Evolutionary conservation across 805 yeast species (phyloP).

Genomic region (Barnettozyma vustinii): DNA sequence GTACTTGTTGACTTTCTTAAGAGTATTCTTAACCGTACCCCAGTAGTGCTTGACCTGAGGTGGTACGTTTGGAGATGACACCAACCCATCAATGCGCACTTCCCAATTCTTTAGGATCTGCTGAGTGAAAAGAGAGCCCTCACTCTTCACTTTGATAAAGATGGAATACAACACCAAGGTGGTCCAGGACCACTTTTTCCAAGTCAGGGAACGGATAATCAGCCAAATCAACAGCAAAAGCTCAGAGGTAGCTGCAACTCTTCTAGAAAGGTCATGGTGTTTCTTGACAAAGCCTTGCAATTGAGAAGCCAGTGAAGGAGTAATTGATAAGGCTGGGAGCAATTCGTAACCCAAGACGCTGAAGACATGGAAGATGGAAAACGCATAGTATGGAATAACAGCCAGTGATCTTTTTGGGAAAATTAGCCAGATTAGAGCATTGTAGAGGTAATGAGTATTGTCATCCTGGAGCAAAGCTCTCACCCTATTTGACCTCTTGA

Average conservation of each 20-base stretch:
- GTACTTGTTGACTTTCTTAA: constrained; percentile 17
- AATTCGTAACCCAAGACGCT: constrained; percentile 61
- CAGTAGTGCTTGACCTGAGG: constrained; percentile 43
- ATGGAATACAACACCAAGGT: constrained; percentile 47
- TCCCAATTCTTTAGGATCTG: constrained; percentile 63
- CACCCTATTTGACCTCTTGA: constrained; percentile 21
- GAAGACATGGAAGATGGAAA: constrained; percentile 77
- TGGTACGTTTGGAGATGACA: constrained; percentile 50
- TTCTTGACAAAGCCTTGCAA: constrained; percentile 42
- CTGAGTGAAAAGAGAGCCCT: constrained; percentile 69
- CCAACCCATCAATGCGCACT: constrained; percentile 54
- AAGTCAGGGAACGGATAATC: constrained; percentile 50
- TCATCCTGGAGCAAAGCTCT: constrained; percentile 48
- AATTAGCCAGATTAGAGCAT: constrained; percentile 49
- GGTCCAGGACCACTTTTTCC: constrained; percentile 58
- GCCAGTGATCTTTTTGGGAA: constrained; percentile 60
- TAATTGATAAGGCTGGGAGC: constrained; percentile 49
- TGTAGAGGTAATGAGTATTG: constrained; percentile 64
- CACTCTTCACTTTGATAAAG: constrained; percentile 75
- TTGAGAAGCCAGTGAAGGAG: constrained; percentile 21
- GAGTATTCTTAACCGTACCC: constrained; percentile 38
- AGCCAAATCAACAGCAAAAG: constrained; percentile 36
- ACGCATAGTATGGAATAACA: constrained; percentile 66
- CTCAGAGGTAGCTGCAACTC: constrained; percentile 56
- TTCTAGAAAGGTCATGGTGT: constrained; percentile 56